Base-by-base conservation (phyloP, 768 basidiomycete genomes). In the Leccinum barrowsii region DNA sequence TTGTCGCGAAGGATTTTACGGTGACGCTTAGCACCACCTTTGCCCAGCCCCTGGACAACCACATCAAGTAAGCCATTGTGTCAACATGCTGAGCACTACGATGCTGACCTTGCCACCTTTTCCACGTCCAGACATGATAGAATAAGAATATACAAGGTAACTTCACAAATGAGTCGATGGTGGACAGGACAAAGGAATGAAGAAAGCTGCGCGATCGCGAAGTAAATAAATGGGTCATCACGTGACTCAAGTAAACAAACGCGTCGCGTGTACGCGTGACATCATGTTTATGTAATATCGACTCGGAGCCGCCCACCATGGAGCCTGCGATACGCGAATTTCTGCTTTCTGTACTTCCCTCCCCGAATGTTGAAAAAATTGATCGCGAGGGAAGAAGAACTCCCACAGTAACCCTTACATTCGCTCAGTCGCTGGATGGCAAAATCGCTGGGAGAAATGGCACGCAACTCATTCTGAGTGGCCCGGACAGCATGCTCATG, bases 401-500 rank as follows among this genome's bases (percentile, higher is more conserved):
- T 8, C 88, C 89, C 0, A 77, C 76, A 53, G 84, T 93, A n/a
- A 92, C 91, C 0, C 75, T 93, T 19, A 90, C 91, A 2, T 93
- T 91, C 67, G 92, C 91, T 2, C 90, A 93, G 68, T 92, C 91
- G 2, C 74, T 91, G 54, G 90, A 99, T 74, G 91, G 85, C 26
- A 85, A 93, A 72, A 97, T 98, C 56, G 92, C 93, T 0, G 93
- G 90, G 2, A 73, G 74, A 5, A 76, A 78, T 7, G 87, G 92
- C 11, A 77, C 75, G 56, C 94, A 94, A 75, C 82, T 99, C 35
- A 80, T 82, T 30, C 77, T 99, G 40, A 94, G 92, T 63, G 92
- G 96, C 7, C 74, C 78, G 49, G 90, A 97, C 66, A 93, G 90
- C 72, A 88, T 95, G 86, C 62, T 82, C 44, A 92, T 99, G 89